phyloP scores from a whole-genome alignment of 179 eudicot genomes.

The Sideroxylon spinosum region DNA sequence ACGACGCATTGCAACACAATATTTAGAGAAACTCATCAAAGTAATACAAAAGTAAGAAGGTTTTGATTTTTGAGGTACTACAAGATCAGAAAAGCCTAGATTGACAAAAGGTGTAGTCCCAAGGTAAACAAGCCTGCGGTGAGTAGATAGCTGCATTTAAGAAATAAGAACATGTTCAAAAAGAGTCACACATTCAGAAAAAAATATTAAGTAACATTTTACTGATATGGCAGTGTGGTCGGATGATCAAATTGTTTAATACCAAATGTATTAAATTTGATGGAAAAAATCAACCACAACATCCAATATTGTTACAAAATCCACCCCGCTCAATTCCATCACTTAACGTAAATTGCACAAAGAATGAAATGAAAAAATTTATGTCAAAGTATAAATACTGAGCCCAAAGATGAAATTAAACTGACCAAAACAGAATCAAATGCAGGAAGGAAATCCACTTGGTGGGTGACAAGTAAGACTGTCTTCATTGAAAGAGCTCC shows the following conservation, averaged over 20 bases:
- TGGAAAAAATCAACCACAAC: no score
- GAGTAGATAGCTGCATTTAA: no score
- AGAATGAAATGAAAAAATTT: not conserved
- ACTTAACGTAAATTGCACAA: not conserved
- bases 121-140: no score
- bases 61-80: no score
- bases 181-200: not conserved
- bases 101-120: no score
- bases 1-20: no score
- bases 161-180: not conserved
- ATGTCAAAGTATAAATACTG: not conserved
- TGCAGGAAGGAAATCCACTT: slow-evolving; percentile 43
- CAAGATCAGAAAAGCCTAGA: no score
- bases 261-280: not conserved
- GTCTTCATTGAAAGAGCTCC: slow-evolving; percentile 32
- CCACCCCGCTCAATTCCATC: no score
- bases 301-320: no score
- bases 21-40: no score
- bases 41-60: no score
- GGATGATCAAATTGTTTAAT: not conserved
- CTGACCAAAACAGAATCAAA: slow-evolving; percentile 37
- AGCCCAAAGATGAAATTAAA: not conserved
- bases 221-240: not conserved
- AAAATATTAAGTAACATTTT: not conserved
- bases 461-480: slow-evolving; percentile 43